Evolutionary conservation across 306 rosid genomes (phyloP), one percentile per base, ranked within the genome.

Genomic region (Dryas alaskensis): DNA sequence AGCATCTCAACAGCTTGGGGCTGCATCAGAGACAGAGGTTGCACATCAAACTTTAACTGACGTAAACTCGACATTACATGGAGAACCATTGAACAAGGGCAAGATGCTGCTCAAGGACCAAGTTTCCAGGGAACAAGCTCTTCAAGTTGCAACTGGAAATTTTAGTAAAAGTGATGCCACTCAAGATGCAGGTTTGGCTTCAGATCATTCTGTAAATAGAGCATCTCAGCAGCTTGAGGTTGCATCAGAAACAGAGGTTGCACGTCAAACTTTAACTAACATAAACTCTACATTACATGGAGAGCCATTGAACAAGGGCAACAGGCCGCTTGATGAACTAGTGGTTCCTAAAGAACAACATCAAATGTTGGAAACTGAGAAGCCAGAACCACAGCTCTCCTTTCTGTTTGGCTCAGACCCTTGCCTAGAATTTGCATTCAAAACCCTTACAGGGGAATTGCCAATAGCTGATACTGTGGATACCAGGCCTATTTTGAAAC

Each of bases 391-490:
- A 37, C 47, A 75, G 14, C 48, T 83, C 55, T 27, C 67, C 76
- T 49, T 74, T 81, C 80, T 75, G 43, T 77, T 84, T 65, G 81
- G 46, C 42, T 81, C 83, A 43, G 89, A 86, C 40, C 85, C 87
- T 43, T 77, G 86, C 64, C 73, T 84, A 19, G 85, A 84, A 50
- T 86, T 86, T 17, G 88, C 89, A 73, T 82, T 86, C 80, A 76
- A 75, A 76, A 86, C 87, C 27, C 89, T 91, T 76, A 84, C 89
- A 1, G 92, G 95, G 47, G 90, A 83, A 67, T 85, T 94, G 61
- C 91, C 96, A 10, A 78, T 76, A 71, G 83, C 77, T 70, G 74
- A 81, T 69, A 69, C 87, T 45, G 60, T 69, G 75, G 84, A 67
- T 27, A 69, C 70, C 39, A 65, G 60, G 53, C 65, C 85, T 69